Base-by-base conservation (phyloP, 1,284 basidiomycete species). In the Ustilago tritici region DNA sequence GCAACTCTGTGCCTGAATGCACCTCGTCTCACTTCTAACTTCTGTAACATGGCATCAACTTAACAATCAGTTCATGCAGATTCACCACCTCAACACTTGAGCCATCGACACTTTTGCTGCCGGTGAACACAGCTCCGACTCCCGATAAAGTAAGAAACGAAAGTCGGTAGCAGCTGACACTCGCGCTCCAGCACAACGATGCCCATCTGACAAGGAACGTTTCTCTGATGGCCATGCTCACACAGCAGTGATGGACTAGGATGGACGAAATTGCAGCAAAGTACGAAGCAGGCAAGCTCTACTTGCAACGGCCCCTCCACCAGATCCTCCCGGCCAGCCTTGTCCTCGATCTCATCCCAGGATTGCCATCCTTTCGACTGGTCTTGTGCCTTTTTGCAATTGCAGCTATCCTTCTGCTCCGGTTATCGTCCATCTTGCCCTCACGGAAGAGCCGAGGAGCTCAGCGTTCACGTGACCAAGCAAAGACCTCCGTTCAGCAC, bases 281-380 rank as follows among this genome's bases (percentile, higher is more conserved):
- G 43, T 43, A 61, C 61, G 54, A 69, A 36, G 65, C 57, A 38
- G 66, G 23, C 35, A 69, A 67, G 52, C 47, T 62, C 11, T 43
- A 64, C 50, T 46, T 77, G 6, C 61, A 36, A 17, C 64, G 47
- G n/a, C 76, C 76, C 4, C 68, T 78, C 70, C 67, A 78, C 59
- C 43, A 78, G 34, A 36, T 74, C 3, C 68, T 78, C 11, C 76
- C 71, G 8, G 71, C 76, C 1, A 62, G 62, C 19, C 46, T 71
- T 12, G 53, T 78, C 14, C 68, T 78, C 43, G 62, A 65, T 35
- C 68, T 78, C 38, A 14, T 78, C 3, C 76, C 76, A 19, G 71
- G 71, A 31, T 53, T 71, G 8, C 76, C 70, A 3, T 50, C 76
- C 0, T 28, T 62, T 8, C 76, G 60, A 32, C 28, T 61, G 3